Percentiles rank a stretch among this genome's conserved stretches.
phyloP scores from a whole-genome alignment of 176 grass and related monocot species.

The Avena insularis region DNA sequence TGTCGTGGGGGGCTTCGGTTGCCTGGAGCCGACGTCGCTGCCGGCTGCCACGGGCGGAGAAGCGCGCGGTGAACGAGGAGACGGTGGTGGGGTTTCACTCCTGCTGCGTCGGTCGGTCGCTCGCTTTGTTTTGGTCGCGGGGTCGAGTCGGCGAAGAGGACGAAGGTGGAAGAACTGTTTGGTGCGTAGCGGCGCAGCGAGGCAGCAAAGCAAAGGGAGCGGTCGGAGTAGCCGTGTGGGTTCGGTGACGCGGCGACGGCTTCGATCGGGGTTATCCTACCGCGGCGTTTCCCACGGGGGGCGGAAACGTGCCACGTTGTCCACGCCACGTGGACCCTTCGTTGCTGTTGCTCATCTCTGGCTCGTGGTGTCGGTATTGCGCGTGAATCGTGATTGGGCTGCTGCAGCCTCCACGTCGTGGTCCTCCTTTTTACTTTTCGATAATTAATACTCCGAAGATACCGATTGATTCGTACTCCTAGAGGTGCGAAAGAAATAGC shows the following conservation, averaged over 20 bases:
- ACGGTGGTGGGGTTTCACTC: conserved; percentile 20
- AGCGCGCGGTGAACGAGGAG: neutral
- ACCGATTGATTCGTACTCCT: too few species aligned
- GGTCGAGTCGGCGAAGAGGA: neutral
- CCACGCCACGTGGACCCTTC: neutral
- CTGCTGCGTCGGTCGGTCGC: neutral
- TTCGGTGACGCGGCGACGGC: neutral
- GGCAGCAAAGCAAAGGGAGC: neutral
- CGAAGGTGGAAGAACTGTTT: neutral
- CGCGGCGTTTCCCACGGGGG: conserved; percentile 8
- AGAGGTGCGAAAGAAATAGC: too few species aligned
- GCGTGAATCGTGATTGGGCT: neutral
- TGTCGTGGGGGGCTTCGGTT: neutral
- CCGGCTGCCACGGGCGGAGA: neutral
- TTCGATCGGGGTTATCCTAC: conserved; percentile 1
- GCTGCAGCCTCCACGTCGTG: too few species aligned
- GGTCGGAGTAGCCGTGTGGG: conserved; percentile 1
- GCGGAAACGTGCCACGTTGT: neutral
- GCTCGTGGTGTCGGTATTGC: neutral
- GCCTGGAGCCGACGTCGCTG: neutral
- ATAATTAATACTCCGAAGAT: too few species aligned
- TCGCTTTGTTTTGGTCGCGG: neutral
- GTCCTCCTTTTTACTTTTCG: too few species aligned
- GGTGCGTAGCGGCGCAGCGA: conserved; percentile 24
- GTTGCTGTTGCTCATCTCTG: neutral